Base-by-base conservation (phyloP, 352 stramenopile genomes). In the Blastocystis sp. region DNA sequence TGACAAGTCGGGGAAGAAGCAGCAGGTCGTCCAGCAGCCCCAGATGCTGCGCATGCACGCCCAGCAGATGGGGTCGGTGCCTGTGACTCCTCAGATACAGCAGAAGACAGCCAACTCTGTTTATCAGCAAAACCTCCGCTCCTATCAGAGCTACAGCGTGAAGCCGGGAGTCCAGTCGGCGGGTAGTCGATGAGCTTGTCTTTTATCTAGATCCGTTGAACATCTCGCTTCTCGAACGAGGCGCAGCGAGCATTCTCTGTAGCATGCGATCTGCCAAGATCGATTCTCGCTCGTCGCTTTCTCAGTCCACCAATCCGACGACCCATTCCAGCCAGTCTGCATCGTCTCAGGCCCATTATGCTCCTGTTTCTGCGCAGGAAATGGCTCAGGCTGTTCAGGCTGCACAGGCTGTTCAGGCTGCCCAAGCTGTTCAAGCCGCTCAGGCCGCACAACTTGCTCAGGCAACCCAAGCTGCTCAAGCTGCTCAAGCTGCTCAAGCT, bases 1-100 rank as follows among this genome's bases (percentile, higher is more conserved):
- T 53, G 66, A 77, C 29, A 84, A 84, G 29, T 26, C 29, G 15
- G 34, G 5, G 11, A 84, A 84, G 47, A 84, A 84, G 56, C 26
- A 20, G 20, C 20, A 23, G 9, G 29, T 34, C 29, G 26, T 84
- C 20, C 50, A 84, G 5, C 54, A 63, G 20, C 15, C 29, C 5
- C 66, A 53, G 50, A 45, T 77, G 26, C 29, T 13, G 39, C n/a
- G 26, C 66, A 18, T 7, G 39, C 29, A 34, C 29, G 29, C 29
- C 29, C 69, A 80, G 43, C 45, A 23, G 3, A 37, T 39, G 69
- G 5, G 8, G 0, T n/a, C 23, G 9, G n/a, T 53, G 0, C 11
- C 34, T 29, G 63, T 53, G 9, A 50, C 34, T 75, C 20, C 15
- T 43, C 13, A 41, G 15, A 75, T 75, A 0, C 29, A 34, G 29